These are phyloP conservation scores for Solanum chilense DNA, from an alignment of 257 asterid species.

Conservation along the genomic window DNA sequence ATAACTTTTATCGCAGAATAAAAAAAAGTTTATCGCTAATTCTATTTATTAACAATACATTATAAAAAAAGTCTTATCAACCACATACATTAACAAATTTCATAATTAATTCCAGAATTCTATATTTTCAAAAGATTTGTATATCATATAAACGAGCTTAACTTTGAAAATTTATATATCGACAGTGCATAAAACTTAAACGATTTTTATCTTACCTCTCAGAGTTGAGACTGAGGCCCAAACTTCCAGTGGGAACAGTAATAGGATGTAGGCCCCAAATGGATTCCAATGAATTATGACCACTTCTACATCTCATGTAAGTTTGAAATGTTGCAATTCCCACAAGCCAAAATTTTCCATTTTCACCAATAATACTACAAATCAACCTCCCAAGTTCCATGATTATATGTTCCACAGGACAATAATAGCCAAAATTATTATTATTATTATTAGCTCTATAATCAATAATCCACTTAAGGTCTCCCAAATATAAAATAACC, in stretches of 20 bases:
- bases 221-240: conserved; percentile 48
- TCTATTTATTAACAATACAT: background rate
- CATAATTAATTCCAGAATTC: too few species aligned
- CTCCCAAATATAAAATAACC: conserved; percentile 69
- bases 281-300: conserved; percentile 48
- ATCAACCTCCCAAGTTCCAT: conserved; percentile 59
- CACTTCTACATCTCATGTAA: conserved; percentile 53
- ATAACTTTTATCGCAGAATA: too few species aligned
- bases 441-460: conserved; percentile 17
- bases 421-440: conserved; percentile 21
- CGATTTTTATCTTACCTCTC: conserved; percentile 20
- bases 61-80: too few species aligned
- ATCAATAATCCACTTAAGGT: conserved; percentile 66
- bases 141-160: background rate
- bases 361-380: conserved; percentile 28
- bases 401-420: conserved; percentile 71
- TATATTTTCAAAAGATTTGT: too few species aligned
- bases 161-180: background rate
- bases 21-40: too few species aligned
- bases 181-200: background rate
- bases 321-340: conserved; percentile 78
- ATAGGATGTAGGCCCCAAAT: conserved; percentile 72
- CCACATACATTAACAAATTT: background rate
- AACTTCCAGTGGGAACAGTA: conserved; percentile 52
- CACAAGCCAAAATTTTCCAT: conserved; percentile 52